Base-by-base conservation (phyloP, 2,329 filamentous ascomycete species). In the Fusarium pseudograminearum region DNA sequence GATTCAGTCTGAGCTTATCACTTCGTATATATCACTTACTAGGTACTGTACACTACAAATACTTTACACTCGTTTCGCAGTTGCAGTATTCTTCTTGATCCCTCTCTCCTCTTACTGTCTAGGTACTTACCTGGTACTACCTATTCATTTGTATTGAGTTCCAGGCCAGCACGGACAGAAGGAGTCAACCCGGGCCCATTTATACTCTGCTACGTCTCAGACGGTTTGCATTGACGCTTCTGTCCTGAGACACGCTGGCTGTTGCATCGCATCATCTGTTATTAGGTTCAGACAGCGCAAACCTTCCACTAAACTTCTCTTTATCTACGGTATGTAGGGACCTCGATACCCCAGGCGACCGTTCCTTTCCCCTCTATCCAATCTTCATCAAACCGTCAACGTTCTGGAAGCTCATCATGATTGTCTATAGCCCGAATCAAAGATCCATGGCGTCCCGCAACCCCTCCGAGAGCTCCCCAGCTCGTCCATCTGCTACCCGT, bases 391-490 rank as follows among this genome's bases (percentile, higher is more conserved):
- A 28, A 47, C 22, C n/a, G 50, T 9, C 42, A 65, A 52, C 54
- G 7, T 57, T 28, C 20, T 30, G 14, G 28, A 71, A 62, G 56
- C 73, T 77, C 65, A 77, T 70, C 46, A 76, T 76, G 70, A 76
- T 76, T 9, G 61, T 73, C n/a, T 70, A 71, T 55, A 76, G 71
- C 61, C 65, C 71, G n/a, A 46, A 57, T 9, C 65, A 75, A 56
- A 66, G 70, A 67, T 69, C 69, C 71, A 82, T 82, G 80, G 75
- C 79, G 64, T 73, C 79, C 55, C 74, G 65, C 65, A 73, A 64
- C 64, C 65, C 76, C 52, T 68, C 69, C 56, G 75, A 75, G 66
- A 70, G 74, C 61, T 59, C 73, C 16, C 70, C 72, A 57, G 71
- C 73, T 73, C 79, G 77, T 34, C 78, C 78, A 15, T 70, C 70